Base-by-base conservation (phyloP, 805 yeast genomes). In the Candida alai region DNA sequence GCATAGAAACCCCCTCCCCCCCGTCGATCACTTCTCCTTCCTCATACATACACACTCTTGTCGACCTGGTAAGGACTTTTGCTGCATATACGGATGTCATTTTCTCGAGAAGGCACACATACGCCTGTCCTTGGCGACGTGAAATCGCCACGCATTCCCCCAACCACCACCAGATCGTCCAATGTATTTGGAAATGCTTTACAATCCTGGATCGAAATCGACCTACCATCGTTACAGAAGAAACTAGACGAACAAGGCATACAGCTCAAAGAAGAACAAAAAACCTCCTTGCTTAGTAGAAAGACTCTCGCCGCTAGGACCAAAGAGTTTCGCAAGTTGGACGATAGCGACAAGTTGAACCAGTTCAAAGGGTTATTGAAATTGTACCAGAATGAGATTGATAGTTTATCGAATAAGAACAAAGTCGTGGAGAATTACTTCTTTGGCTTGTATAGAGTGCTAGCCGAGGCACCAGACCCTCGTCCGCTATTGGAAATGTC, bases 401-500 rank as follows among this genome's bases (percentile, higher is more conserved):
- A 90, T 54, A 64, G 69, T 26, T 65, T 90, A 43, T 85, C 96
- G 2, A 76, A 76, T 44, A 76, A 93, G 42, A 78, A 85, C 35
- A 86, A 89, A 51, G 65, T 58, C 28, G 76, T 84, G 1, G 97
- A 93, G 50, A 65, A 71, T 24, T 70, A 78, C 19, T 82, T 93
- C 49, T 75, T 88, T 53, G 77, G 79, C 13, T 67, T 85, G 15
- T 90, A 90, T 62, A 67, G 85, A 36, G 67, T 77, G 11, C 62
- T 90, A 4, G 85, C 88, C 4, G 96, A 89, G 54, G 89, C 94
- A 0, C 97, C 97, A 0, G 97, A 90, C 60, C 97, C 97, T 1
- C 76, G 73, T 41, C 94, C 95, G 4, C 57, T 89, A 26, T 61
- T 90, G 38, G 84, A 83, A 46, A 71, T 78, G 24, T 76, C 89